These are phyloP conservation scores for Serendipita sp. DNA, from an alignment of 768 basidiomycete species.

Conservation along the genomic window DNA sequence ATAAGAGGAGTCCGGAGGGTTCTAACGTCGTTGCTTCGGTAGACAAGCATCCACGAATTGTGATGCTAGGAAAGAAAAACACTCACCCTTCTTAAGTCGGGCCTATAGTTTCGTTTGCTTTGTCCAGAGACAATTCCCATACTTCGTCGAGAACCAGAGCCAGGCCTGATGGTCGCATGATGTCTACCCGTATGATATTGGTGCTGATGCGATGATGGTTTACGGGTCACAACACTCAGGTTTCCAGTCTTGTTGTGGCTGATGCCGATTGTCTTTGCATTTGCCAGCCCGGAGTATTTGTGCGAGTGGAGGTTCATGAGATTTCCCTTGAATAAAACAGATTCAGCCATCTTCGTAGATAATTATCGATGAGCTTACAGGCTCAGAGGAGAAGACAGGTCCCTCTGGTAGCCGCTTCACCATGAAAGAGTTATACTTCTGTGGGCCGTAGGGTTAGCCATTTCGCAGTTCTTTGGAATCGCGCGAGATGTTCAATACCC, in stretches of 20 bases:
- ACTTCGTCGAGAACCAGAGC: constrained; percentile 57
- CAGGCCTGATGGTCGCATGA: constrained; percentile 41
- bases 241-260: constrained; percentile 32
- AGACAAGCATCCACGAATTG: background rate
- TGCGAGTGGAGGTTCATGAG: constrained; percentile 76
- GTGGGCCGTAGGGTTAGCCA: background rate
- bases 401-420: constrained; percentile 64
- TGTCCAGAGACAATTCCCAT: constrained; percentile 43
- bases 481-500: constrained; percentile 35
- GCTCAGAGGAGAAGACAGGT: constrained; percentile 71
- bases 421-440: constrained; percentile 76
- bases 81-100: constrained; percentile 65
- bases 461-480: background rate
- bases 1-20: constrained; percentile 37
- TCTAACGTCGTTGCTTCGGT: constrained; percentile 71
- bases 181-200: constrained; percentile 34
- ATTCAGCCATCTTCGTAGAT: constrained; percentile 7
- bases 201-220: constrained; percentile 38
- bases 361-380: constrained; percentile 30
- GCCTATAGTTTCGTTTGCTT: constrained; percentile 56
- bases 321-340: constrained; percentile 43
- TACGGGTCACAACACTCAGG: constrained; percentile 48
- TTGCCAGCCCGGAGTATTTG: constrained; percentile 83
- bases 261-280: constrained; percentile 63
- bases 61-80: background rate